Base-by-base conservation (phyloP, 164 flowering plant species). In the Euptelea pleiosperma region DNA sequence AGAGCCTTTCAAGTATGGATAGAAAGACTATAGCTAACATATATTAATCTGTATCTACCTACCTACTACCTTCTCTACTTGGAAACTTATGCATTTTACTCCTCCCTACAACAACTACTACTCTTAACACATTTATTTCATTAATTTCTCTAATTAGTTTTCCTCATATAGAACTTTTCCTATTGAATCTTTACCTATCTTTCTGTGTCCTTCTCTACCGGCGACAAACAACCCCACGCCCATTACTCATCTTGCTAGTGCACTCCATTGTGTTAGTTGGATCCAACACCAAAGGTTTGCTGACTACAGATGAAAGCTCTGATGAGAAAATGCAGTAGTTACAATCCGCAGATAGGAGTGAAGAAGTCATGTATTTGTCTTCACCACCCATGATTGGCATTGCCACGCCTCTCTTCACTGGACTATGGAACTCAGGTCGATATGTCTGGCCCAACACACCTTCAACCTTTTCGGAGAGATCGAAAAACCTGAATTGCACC, bases 321-420 rank as follows among this genome's bases (percentile, higher is more conserved):
- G 58, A 56, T 2, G 60, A 43, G 66, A 70, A 73, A 21, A 42
- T 50, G 63, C 77, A 73, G 30, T 12, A 21, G 0, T 14, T 45
- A 33, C 74, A 70, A 21, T 73, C 53, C 4, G 74, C 31, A 19
- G 74, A 63, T 3, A 70, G 52, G 18, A 74, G 66, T 4, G 61
- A 56, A 2, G 60, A 26, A 1, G 69, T 74, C 60, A 24, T 63
- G 63, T 63, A 74, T 52, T 63, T 66, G 53, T 70, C 61, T 22
- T 70, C 77, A 0, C 74, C 77, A 7, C 77, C 77, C 57, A 70
- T 61, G 11, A 74, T 55, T 0, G 77, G 69, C 77, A 70, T 74
- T 2, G 55, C 33, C 14, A 66, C 77, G 1, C 74, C 74, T 30
- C 42, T 37, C 69, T 70, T 73, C 44, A 65, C 77, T 6, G 73